phyloP scores from a whole-genome alignment of 305 asterid species.

The Ajuga reptans region DNA sequence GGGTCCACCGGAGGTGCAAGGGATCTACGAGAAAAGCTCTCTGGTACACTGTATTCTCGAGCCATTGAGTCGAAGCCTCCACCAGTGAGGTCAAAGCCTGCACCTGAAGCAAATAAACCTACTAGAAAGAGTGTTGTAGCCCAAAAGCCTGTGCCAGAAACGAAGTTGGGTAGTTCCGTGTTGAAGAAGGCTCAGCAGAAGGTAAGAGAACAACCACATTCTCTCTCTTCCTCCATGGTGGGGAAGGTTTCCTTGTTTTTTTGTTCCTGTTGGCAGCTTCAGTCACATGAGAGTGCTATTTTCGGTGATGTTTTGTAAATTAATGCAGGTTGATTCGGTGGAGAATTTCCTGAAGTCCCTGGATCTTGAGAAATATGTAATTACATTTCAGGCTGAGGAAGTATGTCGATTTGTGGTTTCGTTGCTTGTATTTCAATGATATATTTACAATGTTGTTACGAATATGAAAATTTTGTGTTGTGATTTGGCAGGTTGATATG shows the following conservation, averaged over 20 bases:
- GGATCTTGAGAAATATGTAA: slow-evolving; percentile 80
- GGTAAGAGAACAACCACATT: slow-evolving; percentile 31
- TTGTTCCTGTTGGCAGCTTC: not conserved
- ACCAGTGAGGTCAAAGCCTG: slow-evolving; percentile 40
- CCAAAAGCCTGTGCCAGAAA: slow-evolving; percentile 47
- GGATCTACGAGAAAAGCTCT: slow-evolving; percentile 92
- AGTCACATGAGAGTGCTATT: not conserved
- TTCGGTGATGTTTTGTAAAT: slow-evolving; percentile 6
- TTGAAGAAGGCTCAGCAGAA: slow-evolving; percentile 56
- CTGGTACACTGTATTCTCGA: slow-evolving; percentile 53
- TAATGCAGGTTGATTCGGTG: slow-evolving; percentile 66
- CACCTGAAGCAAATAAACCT: slow-evolving; percentile 54
- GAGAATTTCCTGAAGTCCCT: slow-evolving; percentile 73
- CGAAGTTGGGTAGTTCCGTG: slow-evolving; percentile 36
- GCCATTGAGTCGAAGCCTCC: slow-evolving; percentile 43
- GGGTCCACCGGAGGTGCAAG: slow-evolving; percentile 65
- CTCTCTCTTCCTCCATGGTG: not conserved
- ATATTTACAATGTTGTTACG: not conserved
- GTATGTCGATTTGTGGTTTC: slow-evolving; percentile 37
- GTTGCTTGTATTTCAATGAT: not conserved
- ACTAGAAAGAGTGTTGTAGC: slow-evolving; percentile 55
- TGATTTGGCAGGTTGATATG: slow-evolving; percentile 81
- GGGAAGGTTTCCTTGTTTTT: not conserved
- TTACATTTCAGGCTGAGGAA: slow-evolving; percentile 97
- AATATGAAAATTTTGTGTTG: not conserved